A percentile compares a stretch with the other conserved stretches of the same genome.
phyloP scores from a whole-genome alignment of 2,329 filamentous ascomycete species.

The Ophiostoma australiae region DNA sequence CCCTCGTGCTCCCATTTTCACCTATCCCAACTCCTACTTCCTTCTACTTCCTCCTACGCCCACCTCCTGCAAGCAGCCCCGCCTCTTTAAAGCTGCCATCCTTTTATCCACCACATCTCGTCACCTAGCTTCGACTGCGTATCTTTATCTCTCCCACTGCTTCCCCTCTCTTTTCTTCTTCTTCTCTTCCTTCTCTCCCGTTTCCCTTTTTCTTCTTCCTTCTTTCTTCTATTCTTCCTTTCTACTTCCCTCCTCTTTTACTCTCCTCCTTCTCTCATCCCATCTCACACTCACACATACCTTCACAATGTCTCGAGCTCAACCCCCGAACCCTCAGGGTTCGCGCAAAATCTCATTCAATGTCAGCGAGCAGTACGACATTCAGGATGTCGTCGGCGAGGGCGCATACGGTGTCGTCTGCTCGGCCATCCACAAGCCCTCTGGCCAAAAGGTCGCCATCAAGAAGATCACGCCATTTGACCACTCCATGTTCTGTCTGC shows the following conservation, averaged over 20 bases:
- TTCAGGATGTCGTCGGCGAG: conserved; percentile 98
- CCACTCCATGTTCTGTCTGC: conserved; percentile 96
- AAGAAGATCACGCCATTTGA: conserved; percentile 99
- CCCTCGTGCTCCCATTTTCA: not conserved
- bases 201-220: conserved; percentile 2
- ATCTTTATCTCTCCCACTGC: conserved; percentile 15
- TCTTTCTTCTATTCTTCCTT: not conserved
- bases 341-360: conserved; percentile 99
- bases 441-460: conserved; percentile 96
- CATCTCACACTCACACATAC: not conserved
- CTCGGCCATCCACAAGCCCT: conserved; percentile 96
- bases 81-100: conserved; percentile 14
- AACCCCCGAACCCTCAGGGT: conserved; percentile 54
- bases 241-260: not conserved
- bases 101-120: conserved; percentile 15
- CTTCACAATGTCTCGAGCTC: conserved; percentile 52
- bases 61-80: conserved; percentile 11
- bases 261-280: not conserved
- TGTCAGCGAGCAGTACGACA: conserved; percentile 98
- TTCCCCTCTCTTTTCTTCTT: conserved; percentile 15
- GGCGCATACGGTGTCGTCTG: conserved; percentile 98
- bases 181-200: conserved; percentile 8
- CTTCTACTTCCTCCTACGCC: not conserved
- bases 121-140: conserved; percentile 14
- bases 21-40: conserved; percentile 1